Evolutionary conservation across 768 basidiomycete species (phyloP), one percentile per base, ranked within the genome.

Genomic region (Kwoniella dejecticola): DNA sequence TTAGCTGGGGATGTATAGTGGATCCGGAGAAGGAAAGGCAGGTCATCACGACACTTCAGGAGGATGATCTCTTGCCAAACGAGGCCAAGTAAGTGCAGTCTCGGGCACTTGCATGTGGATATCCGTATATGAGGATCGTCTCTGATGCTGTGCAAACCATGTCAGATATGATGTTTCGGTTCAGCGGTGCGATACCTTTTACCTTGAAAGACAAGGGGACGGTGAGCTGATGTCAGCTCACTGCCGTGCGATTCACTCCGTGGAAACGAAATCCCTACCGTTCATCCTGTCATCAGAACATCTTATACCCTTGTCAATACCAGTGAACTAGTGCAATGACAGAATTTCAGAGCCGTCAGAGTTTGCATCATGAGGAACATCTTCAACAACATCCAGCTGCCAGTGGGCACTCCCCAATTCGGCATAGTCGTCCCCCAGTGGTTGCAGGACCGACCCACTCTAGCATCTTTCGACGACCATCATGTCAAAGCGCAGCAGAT

Each of bases 241-340:
- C 21, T n/a, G n/a, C n/a, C n/a, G 5, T 12, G 47, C 21, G 11
- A 24, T 6, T 50, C 13, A 27, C 26, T 33, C 21, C 19, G 31
- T 27, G 21, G 31, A 52, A 15, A 42, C 17, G 48, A 12, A 24
- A 33, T 12, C 3, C 41, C 54, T 4, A 19, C 26, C 10, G 40
- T 15, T 3, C 46, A n/a, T 56, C 54, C 54, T 31, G 17, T 24
- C 41, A 4, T 44, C 17, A n/a, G 54, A 45, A 56, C 54, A 29
- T 44, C 41, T 19, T 45, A 56, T 26, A 42, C 44, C 10, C 19
- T 44, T 12, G n/a, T 23, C 29, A 21, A 41, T 17, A 21, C 29
- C 4, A 21, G 21, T 2, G 13, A 17, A 10, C 19, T 45, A 13
- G 26, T 56, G 26, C 12, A 45, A 19, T 10, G 42, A n/a, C 54